Evolutionary conservation across 2,329 filamentous ascomycete genomes (phyloP), one percentile per base, ranked within the genome.

Genomic region (Zasmidium cellare): DNA sequence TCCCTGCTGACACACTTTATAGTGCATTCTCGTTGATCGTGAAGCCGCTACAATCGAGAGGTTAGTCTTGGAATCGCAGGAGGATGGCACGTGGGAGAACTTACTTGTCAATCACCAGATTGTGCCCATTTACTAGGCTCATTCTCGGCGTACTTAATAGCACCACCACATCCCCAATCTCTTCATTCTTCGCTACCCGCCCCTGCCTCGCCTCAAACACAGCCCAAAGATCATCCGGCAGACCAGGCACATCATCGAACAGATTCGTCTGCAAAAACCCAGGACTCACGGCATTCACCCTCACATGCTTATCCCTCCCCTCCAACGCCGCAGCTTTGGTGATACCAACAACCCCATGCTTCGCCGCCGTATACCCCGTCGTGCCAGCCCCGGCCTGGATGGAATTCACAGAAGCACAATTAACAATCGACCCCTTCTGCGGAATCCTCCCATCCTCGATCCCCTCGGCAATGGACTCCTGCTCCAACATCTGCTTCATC

Each of bases 301-400:
- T 65, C 50, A 75, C 70, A 19, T 71, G 65, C 46, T 68, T 58
- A 9, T 63, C 62, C 0, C 67, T 68, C 61, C 67, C 72, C 63
- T 74, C 72, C 9, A 71, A 67, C 1, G 69, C 69, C 6, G 64
- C 63, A n/a, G 66, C 57, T 52, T 76, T 76, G 18, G 76, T 78
- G 48, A 79, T 62, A 2, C 74, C 76, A 18, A 77, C 61, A 1
- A 79, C 57, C 2, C 72, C 76, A 62, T 78, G 76, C 62, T 79
- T 79, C 9, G 71, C 63, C 1, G 69, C 63, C 0, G 70, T 74
- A 55, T 77, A 77, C 2, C 74, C 73, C 0, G 65, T 67, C 60
- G 74, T 74, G 22, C 71, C 72, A 0, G 71, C 68, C 20, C 72
- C 67, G 3, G 72, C 60, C 58, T 67, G 65, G 56, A 74, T 63